Percentiles rank a stretch among this genome's conserved stretches.
These are phyloP conservation scores for Poronia punctata DNA, from an alignment of 495 filamentous ascomycete species.

Conservation along the genomic window DNA sequence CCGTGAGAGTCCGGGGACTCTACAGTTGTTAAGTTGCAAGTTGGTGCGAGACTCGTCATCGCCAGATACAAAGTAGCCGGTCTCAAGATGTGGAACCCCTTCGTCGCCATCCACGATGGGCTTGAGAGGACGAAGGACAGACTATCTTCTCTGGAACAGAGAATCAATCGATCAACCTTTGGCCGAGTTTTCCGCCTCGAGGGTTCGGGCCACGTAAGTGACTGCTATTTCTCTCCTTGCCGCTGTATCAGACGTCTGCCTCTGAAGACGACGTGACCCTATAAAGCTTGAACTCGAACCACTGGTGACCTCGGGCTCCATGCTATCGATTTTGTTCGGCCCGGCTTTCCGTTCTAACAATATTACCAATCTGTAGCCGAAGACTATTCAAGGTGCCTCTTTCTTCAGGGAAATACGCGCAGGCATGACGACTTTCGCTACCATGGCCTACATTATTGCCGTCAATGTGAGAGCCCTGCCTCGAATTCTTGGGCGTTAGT, in stretches of 20 bases:
- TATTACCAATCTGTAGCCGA: constrained; percentile 40
- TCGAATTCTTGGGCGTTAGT: constrained; percentile 6
- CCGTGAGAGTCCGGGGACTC: no score
- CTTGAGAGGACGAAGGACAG: constrained; percentile 13
- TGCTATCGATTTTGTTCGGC: no score
- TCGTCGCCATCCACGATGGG: constrained; percentile 2
- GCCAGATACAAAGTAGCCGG: neutral
- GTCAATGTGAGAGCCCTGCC: constrained; percentile 36
- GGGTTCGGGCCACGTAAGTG: constrained; percentile 58
- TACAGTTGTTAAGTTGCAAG: no score
- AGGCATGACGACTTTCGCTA: constrained; percentile 77
- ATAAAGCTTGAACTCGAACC: no score
- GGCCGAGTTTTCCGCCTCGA: constrained; percentile 67
- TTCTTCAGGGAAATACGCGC: constrained; percentile 75
- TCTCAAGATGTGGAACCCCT: constrained; percentile 5
- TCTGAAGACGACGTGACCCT: no score
- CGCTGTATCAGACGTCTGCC: no score
- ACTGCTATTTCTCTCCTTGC: constrained; percentile 6
- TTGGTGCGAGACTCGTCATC: no score
- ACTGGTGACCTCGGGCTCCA: no score
- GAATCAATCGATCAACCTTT: constrained; percentile 42
- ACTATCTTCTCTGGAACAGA: constrained; percentile 22
- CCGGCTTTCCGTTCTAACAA: neutral
- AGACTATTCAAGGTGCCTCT: constrained; percentile 48
- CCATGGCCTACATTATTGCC: constrained; percentile 76